phyloP scores from a whole-genome alignment of 805 yeast genomes.

The Ogataea corticis region DNA sequence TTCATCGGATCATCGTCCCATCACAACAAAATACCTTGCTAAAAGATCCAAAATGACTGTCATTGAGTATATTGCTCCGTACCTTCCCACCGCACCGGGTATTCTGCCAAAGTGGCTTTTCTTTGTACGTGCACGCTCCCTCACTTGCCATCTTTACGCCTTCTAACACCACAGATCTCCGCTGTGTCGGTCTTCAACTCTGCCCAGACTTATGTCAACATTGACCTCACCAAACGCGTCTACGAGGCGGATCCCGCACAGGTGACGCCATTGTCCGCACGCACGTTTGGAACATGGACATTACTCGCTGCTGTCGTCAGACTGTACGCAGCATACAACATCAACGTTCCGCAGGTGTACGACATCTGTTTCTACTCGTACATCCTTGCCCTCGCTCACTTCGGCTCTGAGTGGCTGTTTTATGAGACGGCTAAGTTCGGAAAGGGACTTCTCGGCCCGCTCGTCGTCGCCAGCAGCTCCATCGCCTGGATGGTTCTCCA shows the following conservation, averaged over 20 bases:
- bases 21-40: too few relatives aligned
- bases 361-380: conserved; percentile 80
- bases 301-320: conserved; percentile 81
- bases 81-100: conserved; percentile 51
- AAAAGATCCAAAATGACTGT: conserved; percentile 22
- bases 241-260: conserved; percentile 65
- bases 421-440: conserved; percentile 82
- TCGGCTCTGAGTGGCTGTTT: conserved; percentile 77
- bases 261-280: conserved; percentile 70
- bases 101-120: conserved; percentile 75
- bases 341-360: conserved; percentile 68
- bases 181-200: conserved; percentile 93
- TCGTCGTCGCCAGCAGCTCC: conserved; percentile 74
- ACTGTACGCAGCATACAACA: conserved; percentile 80
- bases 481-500: conserved; percentile 79
- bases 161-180: conserved; percentile 47
- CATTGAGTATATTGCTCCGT: conserved; percentile 30
- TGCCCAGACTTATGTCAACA: conserved; percentile 74
- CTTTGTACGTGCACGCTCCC: conserved; percentile 44
- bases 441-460: conserved; percentile 87
- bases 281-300: conserved; percentile 99
- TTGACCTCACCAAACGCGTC: conserved; percentile 74
- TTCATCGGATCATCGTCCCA: too few relatives aligned
- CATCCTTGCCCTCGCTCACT: conserved; percentile 80
- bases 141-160: conserved; percentile 9